phyloP scores from a whole-genome alignment of 805 yeast species.

The Candida argentea region DNA sequence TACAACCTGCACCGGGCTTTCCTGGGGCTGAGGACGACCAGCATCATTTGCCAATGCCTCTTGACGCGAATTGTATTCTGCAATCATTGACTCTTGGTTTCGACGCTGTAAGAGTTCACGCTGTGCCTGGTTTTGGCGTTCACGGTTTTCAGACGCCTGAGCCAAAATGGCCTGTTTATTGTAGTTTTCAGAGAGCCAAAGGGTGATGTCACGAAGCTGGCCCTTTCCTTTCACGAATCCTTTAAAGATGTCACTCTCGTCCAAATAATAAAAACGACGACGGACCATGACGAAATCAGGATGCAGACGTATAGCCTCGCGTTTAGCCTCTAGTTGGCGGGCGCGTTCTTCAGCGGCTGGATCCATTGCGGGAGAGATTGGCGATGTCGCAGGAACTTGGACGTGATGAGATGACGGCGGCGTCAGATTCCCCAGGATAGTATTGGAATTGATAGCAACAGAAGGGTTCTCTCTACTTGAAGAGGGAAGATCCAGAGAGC shows the following conservation, averaged over 20 bases:
- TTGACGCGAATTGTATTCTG: conserved; percentile 8
- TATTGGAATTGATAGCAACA: no score
- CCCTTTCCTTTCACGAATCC: conserved; percentile 35
- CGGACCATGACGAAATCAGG: conserved; percentile 28
- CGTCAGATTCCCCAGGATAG: no score
- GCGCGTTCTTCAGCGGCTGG: conserved; percentile 10
- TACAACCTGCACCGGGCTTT: conserved; percentile 1
- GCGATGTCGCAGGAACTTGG: conserved; percentile 36
- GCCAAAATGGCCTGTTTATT: conserved; percentile 16
- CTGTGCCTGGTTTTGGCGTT: conserved; percentile 6
- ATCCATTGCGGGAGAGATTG: no score
- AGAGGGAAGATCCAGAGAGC: no score
- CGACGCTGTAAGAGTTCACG: conserved; percentile 5
- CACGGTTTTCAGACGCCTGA: conserved; percentile 8
- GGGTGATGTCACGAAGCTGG: conserved; percentile 28
- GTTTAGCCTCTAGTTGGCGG: conserved; percentile 22
- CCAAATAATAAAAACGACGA: conserved; percentile 25
- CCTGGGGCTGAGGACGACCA: conserved; percentile 2
- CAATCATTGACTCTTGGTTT: conserved; percentile 9
- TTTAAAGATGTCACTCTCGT: conserved; percentile 30
- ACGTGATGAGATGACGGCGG: no score
- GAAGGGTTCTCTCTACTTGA: no score
- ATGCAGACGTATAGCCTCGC: conserved; percentile 28
- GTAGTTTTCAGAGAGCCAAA: conserved; percentile 27
- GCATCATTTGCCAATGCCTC: no score